Evolutionary conservation across 23 red algal genomes (phyloP), one percentile per base, ranked within the genome.

Genomic region (Gracilaria caudata): DNA sequence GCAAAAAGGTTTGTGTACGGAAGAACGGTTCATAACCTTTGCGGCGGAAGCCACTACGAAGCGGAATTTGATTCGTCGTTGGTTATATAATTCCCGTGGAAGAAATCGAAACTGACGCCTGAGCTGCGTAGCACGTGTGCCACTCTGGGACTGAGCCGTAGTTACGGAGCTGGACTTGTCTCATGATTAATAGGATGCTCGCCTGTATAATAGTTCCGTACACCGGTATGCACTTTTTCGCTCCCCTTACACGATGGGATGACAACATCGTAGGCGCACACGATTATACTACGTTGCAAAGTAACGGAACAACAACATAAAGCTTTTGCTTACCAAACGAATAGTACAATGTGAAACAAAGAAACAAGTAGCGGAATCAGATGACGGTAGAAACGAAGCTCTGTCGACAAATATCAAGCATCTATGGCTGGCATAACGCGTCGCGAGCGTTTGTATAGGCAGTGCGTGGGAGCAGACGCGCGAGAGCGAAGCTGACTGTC

Each of bases 401-500:
- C 43, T 45, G 4, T 45, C n/a, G n/a, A n/a, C 6, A 45, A 4
- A 45, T 45, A 45, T 4, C 4, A 7, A 45, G 43, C 43, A 4
- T 45, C 4, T 45, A 11, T 45, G 43, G 43, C 11, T 45, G 43
- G 43, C 6, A 7, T 4, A 4, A 45, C 6, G 43, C 43, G 49
- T 2, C 14, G 49, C 13, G 49, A 1, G 8, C 49, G 5, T 53
- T 53, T 53, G 1, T 13, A 16, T 1, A 53, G 49, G 6, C 49
- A 53, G 49, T 53, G 49, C 49, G 49, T 53, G 49, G 49, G 49
- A 53, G 49, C 49, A 53, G 49, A 53, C 49, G 49, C 49, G 49
- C 49, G 1, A 16, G 49, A 53, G 49, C 49, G 14, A 53, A 16
- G 13, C 19, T 53, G 49, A 53, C 49, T 53, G 49, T 53, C 49